Base-by-base conservation (phyloP, 2,329 filamentous ascomycete genomes). In the Sporothrix mexicana region DNA sequence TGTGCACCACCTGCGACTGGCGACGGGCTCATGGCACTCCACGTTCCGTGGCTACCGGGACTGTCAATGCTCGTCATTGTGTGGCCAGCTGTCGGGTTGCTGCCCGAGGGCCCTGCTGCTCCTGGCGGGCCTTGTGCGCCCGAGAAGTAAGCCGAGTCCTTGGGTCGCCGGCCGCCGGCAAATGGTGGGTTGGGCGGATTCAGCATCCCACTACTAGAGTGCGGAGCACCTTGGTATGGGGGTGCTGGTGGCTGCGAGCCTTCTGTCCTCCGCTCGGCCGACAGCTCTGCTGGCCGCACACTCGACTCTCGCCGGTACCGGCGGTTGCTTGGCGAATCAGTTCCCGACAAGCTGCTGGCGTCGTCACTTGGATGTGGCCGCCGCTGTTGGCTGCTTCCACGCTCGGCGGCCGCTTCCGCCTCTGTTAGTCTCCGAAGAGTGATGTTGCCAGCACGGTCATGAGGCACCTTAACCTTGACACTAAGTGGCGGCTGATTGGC, bases 81-180 rank as follows among this genome's bases (percentile, higher is more conserved):
- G 47, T 80, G 80, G 2, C 80, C 81, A 0, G 81, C 81, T 17
- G 80, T 79, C 1, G 83, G 81, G 8, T 78, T 77, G 41, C 76
- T 75, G 0, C 82, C 83, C n/a, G 83, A 82, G 17, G 83, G 83
- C 2, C 83, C 82, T 13, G 70, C 30, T 8, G 47, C n/a, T 12
- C 45, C 45, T 68, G 66, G 66, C 41, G 66, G 45, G 1, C 84
- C 81, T 73, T 82, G 81, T 7, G 87, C 73, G n/a, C 74, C 87
- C 2, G 87, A 88, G 77, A 89, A 90, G 77, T 91, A 90, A 9
- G 87, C 87, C 61, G 87, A 89, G 77, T 91, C 89, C 77, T 90
- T 91, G 1, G 80, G 82, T 77, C 84, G 83, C 73, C 83, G 82
- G 0, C 84, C 84, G 57, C 83, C 85, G 5, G 88, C 86, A 77